Conservation (phyloP, 192 early-diverging fungal species). For the Mortierella hygrophila region DNA sequence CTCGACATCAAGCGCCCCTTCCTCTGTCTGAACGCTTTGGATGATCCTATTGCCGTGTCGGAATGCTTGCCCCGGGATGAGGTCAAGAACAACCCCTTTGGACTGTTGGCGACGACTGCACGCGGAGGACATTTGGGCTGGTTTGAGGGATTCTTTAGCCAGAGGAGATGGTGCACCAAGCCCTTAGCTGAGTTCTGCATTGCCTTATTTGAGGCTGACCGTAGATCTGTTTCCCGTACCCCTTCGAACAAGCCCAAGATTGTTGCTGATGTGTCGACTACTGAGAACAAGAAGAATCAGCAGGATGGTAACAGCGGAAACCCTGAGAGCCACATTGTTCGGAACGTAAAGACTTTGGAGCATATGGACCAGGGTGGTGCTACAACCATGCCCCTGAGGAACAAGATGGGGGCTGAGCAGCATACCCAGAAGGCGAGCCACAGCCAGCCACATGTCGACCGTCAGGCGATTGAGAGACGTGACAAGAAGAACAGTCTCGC, state of each 20-base stretch:
- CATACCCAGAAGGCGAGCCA: background rate
- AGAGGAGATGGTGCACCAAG: constrained; percentile 71
- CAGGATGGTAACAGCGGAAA: background rate
- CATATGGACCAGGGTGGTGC: background rate
- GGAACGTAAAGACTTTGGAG: background rate
- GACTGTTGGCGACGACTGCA: constrained; percentile 82
- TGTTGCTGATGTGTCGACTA: background rate
- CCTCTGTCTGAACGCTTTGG: constrained; percentile 85
- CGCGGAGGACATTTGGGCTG: constrained; percentile 95
- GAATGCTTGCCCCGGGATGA: constrained; percentile 81
- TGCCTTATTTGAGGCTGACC: constrained; percentile 65
- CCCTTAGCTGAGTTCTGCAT: constrained; percentile 77
- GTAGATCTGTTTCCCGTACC: constrained; percentile 29
- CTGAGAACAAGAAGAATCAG: background rate
- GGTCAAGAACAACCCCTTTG: constrained; percentile 79
- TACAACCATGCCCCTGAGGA: background rate
- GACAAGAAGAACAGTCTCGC: background rate
- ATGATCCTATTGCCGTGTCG: constrained; percentile 89
- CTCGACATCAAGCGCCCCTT: constrained; percentile 80
- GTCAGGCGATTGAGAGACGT: background rate
- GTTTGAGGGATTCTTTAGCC: constrained; percentile 71
- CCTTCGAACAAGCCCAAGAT: background rate
- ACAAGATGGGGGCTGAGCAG: background rate
- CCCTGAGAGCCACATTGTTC: background rate
- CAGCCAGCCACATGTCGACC: background rate